Evolutionary conservation across 139 green algal genomes (phyloP), one percentile per base, ranked within the genome.

Genomic region (Raphidocelis subcapitata): DNA sequence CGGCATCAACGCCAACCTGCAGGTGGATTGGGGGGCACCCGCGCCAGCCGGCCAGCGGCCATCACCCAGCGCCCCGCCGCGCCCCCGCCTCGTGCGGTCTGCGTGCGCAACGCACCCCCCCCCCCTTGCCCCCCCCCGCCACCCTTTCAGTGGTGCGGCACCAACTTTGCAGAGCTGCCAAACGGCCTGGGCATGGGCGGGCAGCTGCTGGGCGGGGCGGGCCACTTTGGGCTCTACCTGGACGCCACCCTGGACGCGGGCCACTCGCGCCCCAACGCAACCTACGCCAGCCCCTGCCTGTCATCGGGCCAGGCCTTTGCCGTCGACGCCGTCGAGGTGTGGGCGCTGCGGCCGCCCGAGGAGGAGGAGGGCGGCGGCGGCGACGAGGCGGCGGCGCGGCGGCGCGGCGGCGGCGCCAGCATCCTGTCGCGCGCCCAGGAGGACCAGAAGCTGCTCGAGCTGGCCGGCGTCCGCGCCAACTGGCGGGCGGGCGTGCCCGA

Each of bases 1-100:
- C 1, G 84, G 81, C 26, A 70, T 79, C n/a, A 89, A 89, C 59
- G 37, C 80, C 49, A 86, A 89, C 69, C 51, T 76, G 54, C 54
- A 62, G 24, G n/a, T 31, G 54, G 10, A 56, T 16, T 18, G 16
- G 49, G 49, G 49, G 49, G 18, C 18, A 16, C 16, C 49, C 49
- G 16, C 16, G 18, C 18, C 49, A 56, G 16, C 49, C 49, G 18
- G 16, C n/a, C n/a, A n/a, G n/a, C n/a, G n/a, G n/a, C n/a, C n/a
- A n/a, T n/a, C n/a, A n/a, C n/a, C n/a, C n/a, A n/a, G n/a, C n/a
- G n/a, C n/a, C n/a, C n/a, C n/a, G n/a, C n/a, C n/a, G n/a, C n/a
- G n/a, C n/a, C n/a, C n/a, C n/a, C n/a, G n/a, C n/a, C n/a, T n/a
- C n/a, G n/a, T n/a, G n/a, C n/a, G n/a, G n/a, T n/a, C n/a, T n/a